Base-by-base conservation (phyloP, 2,329 filamentous ascomycete species). In the Coniochaeta sp. region DNA sequence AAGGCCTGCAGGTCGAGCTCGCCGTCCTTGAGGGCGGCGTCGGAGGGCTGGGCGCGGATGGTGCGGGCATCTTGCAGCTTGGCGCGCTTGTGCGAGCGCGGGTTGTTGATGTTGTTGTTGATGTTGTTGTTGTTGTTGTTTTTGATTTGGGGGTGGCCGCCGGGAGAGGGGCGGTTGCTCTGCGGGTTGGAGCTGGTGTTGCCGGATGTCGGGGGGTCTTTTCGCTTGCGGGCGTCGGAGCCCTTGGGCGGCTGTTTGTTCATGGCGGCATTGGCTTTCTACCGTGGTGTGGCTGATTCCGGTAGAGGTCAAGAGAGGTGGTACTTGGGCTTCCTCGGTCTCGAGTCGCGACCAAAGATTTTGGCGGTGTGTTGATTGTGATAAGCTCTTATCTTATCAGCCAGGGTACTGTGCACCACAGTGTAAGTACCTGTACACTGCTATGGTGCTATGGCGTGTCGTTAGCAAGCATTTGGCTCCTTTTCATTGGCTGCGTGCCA, bases 1-100 rank as follows among this genome's bases (percentile, higher is more conserved):
- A 98, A 99, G 30, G 88, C 85, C 65, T 89, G 86, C 58, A 97
- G 82, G 70, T 97, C 89, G 62, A 99, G 81, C 70, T 96, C 88
- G 70, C 93, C 95, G 74, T 89, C 86, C 57, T 80, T 79, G 26
- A 84, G 73, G 7, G 80, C 81, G 10, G 77, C 77, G 44, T 82
- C 77, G 17, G 80, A 75, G 17, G 75, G 73, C 66, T 84, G 81
- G 19, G 77, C 73, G 42, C 79, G 78, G 64, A 85, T 82, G 65
- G 71, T 73, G 62, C 82, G 77, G 24, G 79, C 76, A 55, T 79
- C 74, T 58, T 75, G 69, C 34, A 80, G 67, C 66, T 80, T 79
- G 66, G 72, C 72, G 69, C 80, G 77, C 65, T 81, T 82, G 62
- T 57, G 66, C 61, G 64, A 69, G 59, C 67, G 68, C 52, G 68